Conservation (phyloP, 495 filamentous ascomycete species). For the Clavariopsis aquatica region DNA sequence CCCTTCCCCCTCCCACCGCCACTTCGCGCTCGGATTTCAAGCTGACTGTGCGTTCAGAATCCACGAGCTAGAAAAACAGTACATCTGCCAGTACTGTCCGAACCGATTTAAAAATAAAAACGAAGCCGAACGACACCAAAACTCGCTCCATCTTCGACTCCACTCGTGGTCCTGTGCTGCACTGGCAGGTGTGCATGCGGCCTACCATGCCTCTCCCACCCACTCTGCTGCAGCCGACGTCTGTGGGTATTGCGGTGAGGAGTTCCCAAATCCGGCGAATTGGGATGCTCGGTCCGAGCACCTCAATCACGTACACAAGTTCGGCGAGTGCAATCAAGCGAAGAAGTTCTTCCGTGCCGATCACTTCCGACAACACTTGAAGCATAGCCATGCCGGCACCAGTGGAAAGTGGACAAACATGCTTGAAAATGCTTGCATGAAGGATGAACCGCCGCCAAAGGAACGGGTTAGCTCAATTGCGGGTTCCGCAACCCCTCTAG, state of each 20-base stretch:
- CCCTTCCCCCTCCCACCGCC: too few species aligned
- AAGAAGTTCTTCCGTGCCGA: conserved; percentile 99
- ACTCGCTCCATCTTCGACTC: conserved; percentile 90
- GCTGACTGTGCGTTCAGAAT: conserved; percentile 47
- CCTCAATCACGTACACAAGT: conserved; percentile 89
- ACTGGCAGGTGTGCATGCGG: conserved; percentile 68
- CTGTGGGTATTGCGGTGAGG: conserved; percentile 94
- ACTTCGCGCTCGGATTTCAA: conserved; percentile 14
- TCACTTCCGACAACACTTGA: conserved; percentile 96
- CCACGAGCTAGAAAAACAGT: conserved; percentile 97
- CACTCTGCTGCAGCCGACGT: conserved; percentile 66
- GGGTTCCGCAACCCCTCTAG: conserved; percentile 21
- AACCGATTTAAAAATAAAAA: conserved; percentile 99
- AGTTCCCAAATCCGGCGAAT: conserved; percentile 77
- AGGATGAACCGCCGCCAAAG: conserved; percentile 68
- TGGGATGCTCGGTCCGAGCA: conserved; percentile 86
- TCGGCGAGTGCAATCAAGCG: conserved; percentile 94
- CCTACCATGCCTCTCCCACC: conserved; percentile 77
- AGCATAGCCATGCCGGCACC: conserved; percentile 94
- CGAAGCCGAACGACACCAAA: conserved; percentile 96
- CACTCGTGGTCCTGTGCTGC: conserved; percentile 98
- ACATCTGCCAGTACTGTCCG: conserved; percentile 84
- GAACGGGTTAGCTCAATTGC: conserved; percentile 36
- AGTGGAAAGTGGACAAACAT: conserved; percentile 99
- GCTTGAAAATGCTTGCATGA: conserved; percentile 95